Conservation (phyloP, 2,329 filamentous ascomycete genomes). For the Pestalotiopsis sp. region DNA sequence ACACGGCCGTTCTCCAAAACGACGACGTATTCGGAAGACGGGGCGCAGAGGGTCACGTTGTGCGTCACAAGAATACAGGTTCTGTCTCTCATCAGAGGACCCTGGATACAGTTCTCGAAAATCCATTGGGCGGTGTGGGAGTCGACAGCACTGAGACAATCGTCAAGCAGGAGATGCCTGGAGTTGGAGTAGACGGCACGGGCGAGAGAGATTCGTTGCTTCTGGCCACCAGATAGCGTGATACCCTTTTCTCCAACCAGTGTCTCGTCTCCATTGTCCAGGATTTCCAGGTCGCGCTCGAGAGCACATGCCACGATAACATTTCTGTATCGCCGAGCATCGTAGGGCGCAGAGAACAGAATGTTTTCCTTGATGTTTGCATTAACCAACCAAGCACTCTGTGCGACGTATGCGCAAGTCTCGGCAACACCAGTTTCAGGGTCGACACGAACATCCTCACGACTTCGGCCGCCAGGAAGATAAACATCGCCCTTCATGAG, state of each 20-base stretch:
- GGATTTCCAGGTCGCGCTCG: slow-evolving; percentile 87
- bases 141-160: slow-evolving; percentile 95
- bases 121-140: slow-evolving; percentile 99
- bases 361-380: slow-evolving; percentile 97
- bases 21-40: slow-evolving; percentile 78
- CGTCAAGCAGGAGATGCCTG: slow-evolving; percentile 86
- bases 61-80: slow-evolving; percentile 97
- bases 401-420: slow-evolving; percentile 93
- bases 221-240: slow-evolving; percentile 93
- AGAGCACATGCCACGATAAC: slow-evolving; percentile 91
- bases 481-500: slow-evolving; percentile 78
- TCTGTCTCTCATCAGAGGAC: slow-evolving; percentile 82
- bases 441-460: slow-evolving; percentile 81
- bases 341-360: slow-evolving; percentile 79
- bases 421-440: slow-evolving; percentile 86
- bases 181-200: slow-evolving; percentile 96
- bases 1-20: slow-evolving; percentile 87
- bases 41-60: slow-evolving; percentile 86
- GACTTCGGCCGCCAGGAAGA: slow-evolving; percentile 81
- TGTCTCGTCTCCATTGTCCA: slow-evolving; percentile 91
- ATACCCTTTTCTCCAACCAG: slow-evolving; percentile 97
- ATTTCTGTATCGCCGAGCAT: slow-evolving; percentile 81
- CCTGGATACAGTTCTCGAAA: slow-evolving; percentile 88
- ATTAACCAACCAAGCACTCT: slow-evolving; percentile 96
- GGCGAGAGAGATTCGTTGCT: slow-evolving; percentile 96